These are phyloP conservation scores for Geoglossum cookeanum DNA, from an alignment of 2,329 filamentous ascomycete genomes.

Conservation along the genomic window DNA sequence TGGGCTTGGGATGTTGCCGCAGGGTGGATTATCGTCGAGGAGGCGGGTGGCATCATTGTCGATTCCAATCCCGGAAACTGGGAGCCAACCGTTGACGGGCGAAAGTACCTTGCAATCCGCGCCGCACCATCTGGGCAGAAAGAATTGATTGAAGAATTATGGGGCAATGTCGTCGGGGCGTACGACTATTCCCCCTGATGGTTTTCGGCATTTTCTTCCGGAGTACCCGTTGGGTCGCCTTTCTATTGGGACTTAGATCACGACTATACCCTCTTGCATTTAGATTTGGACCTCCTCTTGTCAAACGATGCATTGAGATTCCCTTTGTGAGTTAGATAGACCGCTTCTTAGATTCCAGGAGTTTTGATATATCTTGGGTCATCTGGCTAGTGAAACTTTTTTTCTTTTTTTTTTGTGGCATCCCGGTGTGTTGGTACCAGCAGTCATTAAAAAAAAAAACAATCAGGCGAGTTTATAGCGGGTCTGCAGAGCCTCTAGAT, in stretches of 20 bases:
- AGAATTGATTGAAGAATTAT: conserved; percentile 29
- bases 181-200: conserved; percentile 4
- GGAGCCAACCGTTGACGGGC: conserved; percentile 36
- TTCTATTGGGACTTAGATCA: not conserved
- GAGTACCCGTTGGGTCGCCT: not conserved
- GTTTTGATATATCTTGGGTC: not conserved
- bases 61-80: conserved; percentile 57
- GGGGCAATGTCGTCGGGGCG: conserved; percentile 25
- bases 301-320: not conserved
- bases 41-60: conserved; percentile 56
- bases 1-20: conserved; percentile 79
- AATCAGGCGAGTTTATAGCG: not conserved
- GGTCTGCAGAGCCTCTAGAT: not conserved
- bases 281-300: not conserved
- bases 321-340: not conserved
- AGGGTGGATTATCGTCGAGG: conserved; percentile 55
- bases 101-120: conserved; percentile 33
- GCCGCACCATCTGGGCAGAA: conserved; percentile 23
- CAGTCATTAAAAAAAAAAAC: not conserved
- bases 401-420: not conserved
- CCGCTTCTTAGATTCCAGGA: not conserved
- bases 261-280: not conserved
- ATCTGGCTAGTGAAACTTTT: not conserved
- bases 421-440: not conserved
- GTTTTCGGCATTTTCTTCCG: not conserved